phyloP scores from a whole-genome alignment of 2,329 filamentous ascomycete species.

The Tolypocladium tropicale region DNA sequence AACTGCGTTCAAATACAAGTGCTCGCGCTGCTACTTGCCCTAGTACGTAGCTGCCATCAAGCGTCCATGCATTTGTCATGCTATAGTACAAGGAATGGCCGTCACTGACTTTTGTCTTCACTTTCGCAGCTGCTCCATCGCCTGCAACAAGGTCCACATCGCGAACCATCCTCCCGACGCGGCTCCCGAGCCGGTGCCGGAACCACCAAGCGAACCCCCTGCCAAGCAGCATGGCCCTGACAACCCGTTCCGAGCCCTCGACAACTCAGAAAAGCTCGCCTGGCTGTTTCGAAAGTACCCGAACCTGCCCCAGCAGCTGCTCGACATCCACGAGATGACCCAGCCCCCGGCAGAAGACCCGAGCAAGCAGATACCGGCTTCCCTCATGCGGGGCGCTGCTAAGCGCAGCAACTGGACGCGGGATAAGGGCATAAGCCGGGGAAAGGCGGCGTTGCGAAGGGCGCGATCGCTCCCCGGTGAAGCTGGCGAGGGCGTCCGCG shows the following conservation, averaged over 20 bases:
- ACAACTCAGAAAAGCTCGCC: conserved; percentile 37
- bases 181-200: conserved; percentile 15
- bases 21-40: conserved; percentile 44
- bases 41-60: conserved; percentile 36
- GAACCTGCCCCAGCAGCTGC: conserved; percentile 33
- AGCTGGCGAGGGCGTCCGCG: conserved; percentile 47
- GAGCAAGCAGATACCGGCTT: conserved; percentile 18
- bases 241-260: conserved; percentile 42
- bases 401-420: conserved; percentile 42
- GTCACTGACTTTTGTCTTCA: conserved; percentile 6
- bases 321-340: conserved; percentile 38
- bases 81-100: not conserved
- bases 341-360: conserved; percentile 29
- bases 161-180: conserved; percentile 36
- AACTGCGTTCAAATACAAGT: conserved; percentile 50
- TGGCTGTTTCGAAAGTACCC: conserved; percentile 45
- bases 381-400: conserved; percentile 20
- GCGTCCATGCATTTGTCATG: not conserved
- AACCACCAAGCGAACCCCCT: conserved; percentile 4
- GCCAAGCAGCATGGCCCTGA: conserved; percentile 9
- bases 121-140: conserved; percentile 43
- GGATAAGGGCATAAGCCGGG: conserved; percentile 47
- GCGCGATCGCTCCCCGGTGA: conserved; percentile 39
- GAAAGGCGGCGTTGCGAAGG: conserved; percentile 40
- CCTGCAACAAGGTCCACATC: conserved; percentile 43